Conservation (phyloP, 345 rosid species). For the Limnanthes douglasii region DNA sequence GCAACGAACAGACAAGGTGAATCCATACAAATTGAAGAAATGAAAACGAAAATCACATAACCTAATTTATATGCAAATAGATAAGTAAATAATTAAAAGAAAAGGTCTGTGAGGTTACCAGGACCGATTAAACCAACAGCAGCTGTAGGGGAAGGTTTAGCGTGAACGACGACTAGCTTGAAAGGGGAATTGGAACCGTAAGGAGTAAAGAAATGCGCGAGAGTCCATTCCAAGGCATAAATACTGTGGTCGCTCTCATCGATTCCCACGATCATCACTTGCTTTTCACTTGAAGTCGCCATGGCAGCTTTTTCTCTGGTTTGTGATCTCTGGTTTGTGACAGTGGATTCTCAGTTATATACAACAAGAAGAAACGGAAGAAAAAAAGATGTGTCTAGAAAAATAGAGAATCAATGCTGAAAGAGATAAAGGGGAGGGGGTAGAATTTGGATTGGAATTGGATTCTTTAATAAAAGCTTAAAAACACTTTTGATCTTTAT, state of each 20-base stretch:
- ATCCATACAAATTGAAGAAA: no score
- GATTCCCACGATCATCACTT: slow-evolving; percentile 40
- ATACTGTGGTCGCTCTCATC: slow-evolving; percentile 62
- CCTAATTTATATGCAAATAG: no score
- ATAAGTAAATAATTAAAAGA: no score
- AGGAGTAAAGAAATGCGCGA: slow-evolving; percentile 62
- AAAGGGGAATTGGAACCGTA: slow-evolving; percentile 38
- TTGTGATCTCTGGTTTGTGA: background rate
- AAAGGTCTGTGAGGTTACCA: slow-evolving; percentile 20
- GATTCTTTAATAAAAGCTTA: no score
- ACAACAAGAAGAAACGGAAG: no score
- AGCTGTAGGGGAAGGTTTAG: slow-evolving; percentile 53
- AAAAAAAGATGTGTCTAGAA: no score
- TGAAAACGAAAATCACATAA: background rate
- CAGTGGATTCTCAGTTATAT: no score
- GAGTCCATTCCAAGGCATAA: slow-evolving; percentile 83
- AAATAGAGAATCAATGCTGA: no score
- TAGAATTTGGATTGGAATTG: no score
- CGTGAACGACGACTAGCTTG: slow-evolving; percentile 62
- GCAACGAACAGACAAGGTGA: no score
- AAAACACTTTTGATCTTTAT: no score
- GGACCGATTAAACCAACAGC: slow-evolving; percentile 65
- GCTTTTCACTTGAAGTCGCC: slow-evolving; percentile 30
- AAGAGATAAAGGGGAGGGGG: no score
- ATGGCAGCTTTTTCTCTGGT: slow-evolving; percentile 6